These are phyloP conservation scores for Lactarius sp. DNA, from an alignment of 768 basidiomycete genomes.

Conservation along the genomic window DNA sequence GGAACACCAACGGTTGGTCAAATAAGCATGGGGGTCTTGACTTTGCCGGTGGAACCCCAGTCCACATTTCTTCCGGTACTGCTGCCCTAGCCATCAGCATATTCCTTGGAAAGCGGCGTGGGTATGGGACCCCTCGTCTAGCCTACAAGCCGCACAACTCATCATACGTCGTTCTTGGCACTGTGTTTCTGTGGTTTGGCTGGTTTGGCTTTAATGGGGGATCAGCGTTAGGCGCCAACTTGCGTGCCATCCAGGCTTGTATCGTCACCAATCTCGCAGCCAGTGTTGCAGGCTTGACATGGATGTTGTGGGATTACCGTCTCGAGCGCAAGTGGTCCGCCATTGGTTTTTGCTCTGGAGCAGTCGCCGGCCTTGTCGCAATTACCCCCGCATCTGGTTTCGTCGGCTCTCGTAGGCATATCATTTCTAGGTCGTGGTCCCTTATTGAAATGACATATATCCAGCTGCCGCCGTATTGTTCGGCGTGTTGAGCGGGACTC, in stretches of 20 bases:
- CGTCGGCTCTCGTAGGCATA: slow-evolving; percentile 64
- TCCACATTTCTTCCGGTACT: slow-evolving; percentile 92
- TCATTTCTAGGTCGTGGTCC: neutral
- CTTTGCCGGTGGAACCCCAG: slow-evolving; percentile 94
- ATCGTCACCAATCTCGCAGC: slow-evolving; percentile 93
- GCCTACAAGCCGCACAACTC: slow-evolving; percentile 95
- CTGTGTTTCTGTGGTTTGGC: slow-evolving; percentile 89
- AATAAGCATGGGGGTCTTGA: slow-evolving; percentile 77
- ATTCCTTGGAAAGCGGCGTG: slow-evolving; percentile 86
- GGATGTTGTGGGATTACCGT: slow-evolving; percentile 95
- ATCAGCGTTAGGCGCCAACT: slow-evolving; percentile 81
- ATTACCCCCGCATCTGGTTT: slow-evolving; percentile 84
- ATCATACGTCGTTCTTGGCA: slow-evolving; percentile 89
- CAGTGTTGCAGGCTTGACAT: slow-evolving; percentile 79
- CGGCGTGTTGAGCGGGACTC: slow-evolving; percentile 75
- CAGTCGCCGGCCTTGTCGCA: slow-evolving; percentile 84
- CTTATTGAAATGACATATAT: slow-evolving; percentile 11
- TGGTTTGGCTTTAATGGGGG: slow-evolving; percentile 98
- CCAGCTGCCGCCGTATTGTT: slow-evolving; percentile 77
- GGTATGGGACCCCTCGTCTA: slow-evolving; percentile 85
- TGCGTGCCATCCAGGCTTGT: slow-evolving; percentile 83
- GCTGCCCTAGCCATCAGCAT: slow-evolving; percentile 88
- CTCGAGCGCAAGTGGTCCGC: slow-evolving; percentile 91
- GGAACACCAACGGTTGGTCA: slow-evolving; percentile 80
- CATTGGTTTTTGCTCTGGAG: slow-evolving; percentile 95